A percentile compares a stretch with the other conserved stretches of the same genome.
Evolutionary conservation across 768 basidiomycete species (phyloP).

Genomic region (Cyclocybe cylindracea): DNA sequence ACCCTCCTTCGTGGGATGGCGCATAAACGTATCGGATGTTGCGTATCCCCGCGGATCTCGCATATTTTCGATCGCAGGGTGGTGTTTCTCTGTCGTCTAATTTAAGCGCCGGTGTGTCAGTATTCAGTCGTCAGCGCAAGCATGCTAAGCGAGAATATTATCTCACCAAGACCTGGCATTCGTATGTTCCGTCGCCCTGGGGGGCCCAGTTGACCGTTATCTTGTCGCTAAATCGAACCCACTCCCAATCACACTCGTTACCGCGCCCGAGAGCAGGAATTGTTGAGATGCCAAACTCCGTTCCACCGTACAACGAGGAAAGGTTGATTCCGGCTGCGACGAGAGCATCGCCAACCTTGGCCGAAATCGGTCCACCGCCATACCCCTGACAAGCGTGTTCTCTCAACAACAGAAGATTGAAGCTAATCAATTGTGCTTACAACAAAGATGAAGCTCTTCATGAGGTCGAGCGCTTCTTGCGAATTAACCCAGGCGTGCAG

Average conservation of each 20-base stretch:
- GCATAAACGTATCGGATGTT: constrained; percentile 42
- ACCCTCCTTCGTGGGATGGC: constrained; percentile 41
- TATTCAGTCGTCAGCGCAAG: neutral
- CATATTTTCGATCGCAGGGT: constrained; percentile 36
- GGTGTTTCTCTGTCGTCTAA: constrained; percentile 31
- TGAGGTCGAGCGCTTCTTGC: constrained; percentile 19
- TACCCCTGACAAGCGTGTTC: constrained; percentile 22
- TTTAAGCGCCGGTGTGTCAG: neutral
- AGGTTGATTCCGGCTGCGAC: constrained; percentile 34
- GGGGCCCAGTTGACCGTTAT: constrained; percentile 32
- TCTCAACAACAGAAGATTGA: too few species aligned
- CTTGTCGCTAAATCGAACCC: constrained; percentile 28
- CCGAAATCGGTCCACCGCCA: constrained; percentile 35
- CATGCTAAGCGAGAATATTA: too few species aligned
- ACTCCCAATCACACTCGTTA: constrained; percentile 30
- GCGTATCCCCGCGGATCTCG: constrained; percentile 38
- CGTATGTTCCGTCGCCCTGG: constrained; percentile 38
- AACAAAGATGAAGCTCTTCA: constrained; percentile 21
- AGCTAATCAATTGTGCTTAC: constrained; percentile 11
- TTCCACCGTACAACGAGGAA: constrained; percentile 33
- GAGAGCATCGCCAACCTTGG: constrained; percentile 33
- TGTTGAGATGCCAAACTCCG: constrained; percentile 31
- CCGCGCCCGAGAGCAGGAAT: constrained; percentile 7
- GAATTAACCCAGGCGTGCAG: constrained; percentile 39
- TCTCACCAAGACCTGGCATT: constrained; percentile 38